phyloP scores from a whole-genome alignment of 768 basidiomycete species.

The Wakefieldia striispora region DNA sequence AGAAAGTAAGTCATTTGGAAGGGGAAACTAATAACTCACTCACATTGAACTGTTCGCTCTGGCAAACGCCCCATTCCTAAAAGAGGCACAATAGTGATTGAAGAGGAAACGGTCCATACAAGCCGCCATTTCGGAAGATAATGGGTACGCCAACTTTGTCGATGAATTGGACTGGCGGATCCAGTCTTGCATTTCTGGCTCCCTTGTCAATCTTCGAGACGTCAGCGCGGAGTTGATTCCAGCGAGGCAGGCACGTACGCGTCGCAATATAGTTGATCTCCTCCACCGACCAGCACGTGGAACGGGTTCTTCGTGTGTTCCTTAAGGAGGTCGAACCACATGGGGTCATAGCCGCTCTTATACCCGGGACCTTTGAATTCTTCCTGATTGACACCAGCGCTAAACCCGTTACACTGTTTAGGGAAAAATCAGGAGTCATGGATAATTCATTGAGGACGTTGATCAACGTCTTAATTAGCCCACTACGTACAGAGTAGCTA shows the following conservation, averaged over 20 bases:
- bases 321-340: conserved; percentile 90
- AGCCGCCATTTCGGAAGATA: conserved; percentile 68
- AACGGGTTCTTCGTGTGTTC: conserved; percentile 80
- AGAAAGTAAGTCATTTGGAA: conserved; percentile 1
- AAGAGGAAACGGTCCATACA: conserved; percentile 89
- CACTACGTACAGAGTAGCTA: conserved; percentile 67
- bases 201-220: conserved; percentile 63
- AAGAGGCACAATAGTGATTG: conserved; percentile 85
- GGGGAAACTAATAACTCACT: conserved; percentile 23
- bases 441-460: neutral
- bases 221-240: neutral
- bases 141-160: conserved; percentile 55
- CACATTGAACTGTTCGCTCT: conserved; percentile 89
- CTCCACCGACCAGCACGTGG: conserved; percentile 91
- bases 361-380: conserved; percentile 83
- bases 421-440: neutral
- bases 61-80: conserved; percentile 87
- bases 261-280: conserved; percentile 91
- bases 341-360: conserved; percentile 79
- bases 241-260: conserved; percentile 40
- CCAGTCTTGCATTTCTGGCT: conserved; percentile 91
- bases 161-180: conserved; percentile 55
- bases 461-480: neutral
- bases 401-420: conserved; percentile 81
- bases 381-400: conserved; percentile 84